phyloP scores from a whole-genome alignment of 169 alveolate genomes.

The Fabrea salina region DNA sequence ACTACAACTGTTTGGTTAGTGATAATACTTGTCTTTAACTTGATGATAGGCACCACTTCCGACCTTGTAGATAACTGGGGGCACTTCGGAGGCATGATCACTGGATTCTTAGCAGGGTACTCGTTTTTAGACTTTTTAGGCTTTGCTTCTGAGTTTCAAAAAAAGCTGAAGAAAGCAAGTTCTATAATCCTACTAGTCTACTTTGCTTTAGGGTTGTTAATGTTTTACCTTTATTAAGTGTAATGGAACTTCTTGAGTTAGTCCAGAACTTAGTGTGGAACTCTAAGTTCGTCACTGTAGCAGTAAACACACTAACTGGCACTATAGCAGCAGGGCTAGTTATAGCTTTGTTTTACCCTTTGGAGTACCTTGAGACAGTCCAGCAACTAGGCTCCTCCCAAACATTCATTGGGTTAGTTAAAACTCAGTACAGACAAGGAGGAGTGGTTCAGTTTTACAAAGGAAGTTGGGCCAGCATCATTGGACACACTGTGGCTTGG shows the following conservation, averaged over 20 bases:
- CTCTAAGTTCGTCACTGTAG: too few relatives aligned
- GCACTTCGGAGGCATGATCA: slow-evolving; percentile 41
- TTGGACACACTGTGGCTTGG: slow-evolving; percentile 19
- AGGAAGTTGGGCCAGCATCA: neutral
- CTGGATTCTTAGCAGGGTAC: neutral
- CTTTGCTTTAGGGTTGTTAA: too few relatives aligned
- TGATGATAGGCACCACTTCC: neutral
- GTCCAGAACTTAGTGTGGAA: too few relatives aligned
- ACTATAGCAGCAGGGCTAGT: slow-evolving; percentile 4
- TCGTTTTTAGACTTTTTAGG: neutral
- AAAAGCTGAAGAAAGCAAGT: too few relatives aligned
- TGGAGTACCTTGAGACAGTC: neutral
- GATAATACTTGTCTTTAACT: neutral
- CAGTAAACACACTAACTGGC: neutral
- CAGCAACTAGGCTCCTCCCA: slow-evolving; percentile 2
- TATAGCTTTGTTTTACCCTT: neutral
- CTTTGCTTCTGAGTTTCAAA: neutral
- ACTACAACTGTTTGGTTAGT: slow-evolving; percentile 16
- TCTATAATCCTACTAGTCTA: too few relatives aligned
- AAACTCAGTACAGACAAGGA: neutral
- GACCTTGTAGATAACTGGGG: slow-evolving; percentile 34
- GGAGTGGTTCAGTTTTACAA: neutral
- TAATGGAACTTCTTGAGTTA: too few relatives aligned
- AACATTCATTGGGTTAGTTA: neutral
- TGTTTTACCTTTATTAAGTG: too few relatives aligned